Evolutionary conservation across 371 early-diverging fungal genomes (phyloP), one percentile per base, ranked within the genome.

Genomic region (Mortierella polycephala): DNA sequence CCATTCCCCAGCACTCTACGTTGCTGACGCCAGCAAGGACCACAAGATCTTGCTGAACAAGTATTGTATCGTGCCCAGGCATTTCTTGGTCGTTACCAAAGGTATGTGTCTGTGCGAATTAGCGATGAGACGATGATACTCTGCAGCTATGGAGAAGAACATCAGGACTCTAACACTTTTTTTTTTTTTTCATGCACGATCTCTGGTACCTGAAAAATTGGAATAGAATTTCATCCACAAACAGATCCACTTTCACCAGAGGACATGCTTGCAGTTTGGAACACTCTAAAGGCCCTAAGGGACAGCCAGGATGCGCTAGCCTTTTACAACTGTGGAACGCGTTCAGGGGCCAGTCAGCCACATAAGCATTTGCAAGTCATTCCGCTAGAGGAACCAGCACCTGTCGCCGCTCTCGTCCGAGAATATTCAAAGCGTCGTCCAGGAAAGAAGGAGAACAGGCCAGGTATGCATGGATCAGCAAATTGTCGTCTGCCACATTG

Each of bases 361-460:
- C 94, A 93, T 67, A 92, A 92, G 56, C 94, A 94, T 61, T 47
- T 93, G 13, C 94, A 94, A 69, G 64, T 94, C 13, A 54, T 94
- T 21, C 91, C 93, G 11, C 75, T 88, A 12, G 67, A 71, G n/a
- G 50, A 42, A 7, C 84, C 85, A 16, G 86, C 91, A 11, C 91
- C 91, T 41, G 83, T 89, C 63, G 73, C 82, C 20, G 63, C 71
- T 1, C 62, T 87, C 1, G 85, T 84, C 57, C 82, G 84, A 10
- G 77, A 84, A 13, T 82, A 84, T 20, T 60, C 75, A 13, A 83
- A 85, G 64, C 83, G 82, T 44, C 85, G 83, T 23, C 81, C 81
- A 44, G 87, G 86, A 65, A 79, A 68, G 55, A 66, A 61, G 42
- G 74, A 57, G 41, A 74, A 58, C 50, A 59, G 56, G 7, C 72